Conservation (phyloP, 768 basidiomycete species). For the Guyanaporus albipodus region DNA sequence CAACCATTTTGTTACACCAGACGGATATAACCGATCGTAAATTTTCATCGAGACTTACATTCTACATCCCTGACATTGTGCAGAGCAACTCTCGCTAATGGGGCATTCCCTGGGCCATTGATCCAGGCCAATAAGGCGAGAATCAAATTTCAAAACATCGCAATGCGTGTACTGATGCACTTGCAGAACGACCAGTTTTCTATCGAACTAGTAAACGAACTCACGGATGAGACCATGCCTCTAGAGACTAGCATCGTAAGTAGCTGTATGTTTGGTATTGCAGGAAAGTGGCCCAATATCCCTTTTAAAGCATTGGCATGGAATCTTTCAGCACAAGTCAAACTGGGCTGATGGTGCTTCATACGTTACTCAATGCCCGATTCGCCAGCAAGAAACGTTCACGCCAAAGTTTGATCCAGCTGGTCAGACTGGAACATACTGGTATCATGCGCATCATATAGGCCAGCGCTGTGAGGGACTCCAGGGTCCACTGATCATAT, state of each 20-base stretch:
- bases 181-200: neutral
- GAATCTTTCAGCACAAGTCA: neutral
- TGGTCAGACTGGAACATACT: slow-evolving; percentile 35
- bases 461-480: slow-evolving; percentile 1
- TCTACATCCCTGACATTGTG: neutral
- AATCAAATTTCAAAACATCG: neutral
- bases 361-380: slow-evolving; percentile 1
- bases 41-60: neutral
- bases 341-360: slow-evolving; percentile 4
- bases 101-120: slow-evolving; percentile 38
- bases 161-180: neutral
- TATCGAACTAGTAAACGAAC: neutral
- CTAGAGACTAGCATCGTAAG: slow-evolving; percentile 38
- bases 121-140: slow-evolving; percentile 37
- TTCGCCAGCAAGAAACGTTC: slow-evolving; percentile 30
- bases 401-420: slow-evolving; percentile 31
- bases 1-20: slow-evolving; percentile 40
- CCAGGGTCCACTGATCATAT: slow-evolving; percentile 25
- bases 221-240: slow-evolving; percentile 42
- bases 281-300: too few relatives aligned
- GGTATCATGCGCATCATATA: slow-evolving; percentile 34
- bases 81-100: neutral
- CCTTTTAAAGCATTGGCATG: slow-evolving; percentile 1
- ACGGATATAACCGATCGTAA: slow-evolving; percentile 39
- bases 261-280: neutral